phyloP scores from a whole-genome alignment of 2,329 filamentous ascomycete species.

The Trichoderma harzianum region DNA sequence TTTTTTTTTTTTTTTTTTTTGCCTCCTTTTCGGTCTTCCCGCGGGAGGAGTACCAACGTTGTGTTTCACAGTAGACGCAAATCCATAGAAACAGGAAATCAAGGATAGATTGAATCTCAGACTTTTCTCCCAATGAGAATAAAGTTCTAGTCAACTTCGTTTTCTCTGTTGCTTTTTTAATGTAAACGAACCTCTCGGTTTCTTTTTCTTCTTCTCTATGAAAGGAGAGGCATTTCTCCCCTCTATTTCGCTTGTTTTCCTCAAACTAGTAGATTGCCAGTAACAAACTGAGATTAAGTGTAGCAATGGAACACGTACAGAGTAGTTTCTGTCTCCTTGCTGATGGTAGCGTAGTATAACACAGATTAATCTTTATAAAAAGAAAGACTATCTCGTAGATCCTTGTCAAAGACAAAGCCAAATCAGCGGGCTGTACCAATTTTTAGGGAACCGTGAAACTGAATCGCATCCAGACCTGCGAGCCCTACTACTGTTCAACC shows the following conservation, averaged over 20 bases:
- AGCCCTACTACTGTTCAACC: not conserved
- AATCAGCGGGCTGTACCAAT: not conserved
- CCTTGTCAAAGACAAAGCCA: not conserved
- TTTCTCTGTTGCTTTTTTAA: not conserved
- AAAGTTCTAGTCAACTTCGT: not conserved
- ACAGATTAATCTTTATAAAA: not conserved
- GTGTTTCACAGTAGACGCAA: not conserved
- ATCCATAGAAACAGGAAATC: not conserved
- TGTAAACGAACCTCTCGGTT: too few species aligned
- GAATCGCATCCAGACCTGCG: not conserved
- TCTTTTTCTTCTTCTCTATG: not conserved
- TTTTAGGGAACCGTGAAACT: not conserved
- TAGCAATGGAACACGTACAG: not conserved
- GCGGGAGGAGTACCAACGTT: not conserved
- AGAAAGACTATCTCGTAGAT: not conserved
- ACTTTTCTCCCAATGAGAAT: not conserved
- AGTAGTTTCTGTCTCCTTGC: not conserved
- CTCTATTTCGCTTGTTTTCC: not conserved
- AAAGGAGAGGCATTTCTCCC: not conserved
- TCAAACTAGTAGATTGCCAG: not conserved
- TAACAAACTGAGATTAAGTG: not conserved
- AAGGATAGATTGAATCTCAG: not conserved
- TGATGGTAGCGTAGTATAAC: not conserved
- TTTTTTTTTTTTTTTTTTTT: not conserved
- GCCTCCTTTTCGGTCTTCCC: not conserved